A percentile compares a stretch with the other conserved stretches of the same genome.
Conservation (phyloP, 257 asterid species). For the Striga asiatica region DNA sequence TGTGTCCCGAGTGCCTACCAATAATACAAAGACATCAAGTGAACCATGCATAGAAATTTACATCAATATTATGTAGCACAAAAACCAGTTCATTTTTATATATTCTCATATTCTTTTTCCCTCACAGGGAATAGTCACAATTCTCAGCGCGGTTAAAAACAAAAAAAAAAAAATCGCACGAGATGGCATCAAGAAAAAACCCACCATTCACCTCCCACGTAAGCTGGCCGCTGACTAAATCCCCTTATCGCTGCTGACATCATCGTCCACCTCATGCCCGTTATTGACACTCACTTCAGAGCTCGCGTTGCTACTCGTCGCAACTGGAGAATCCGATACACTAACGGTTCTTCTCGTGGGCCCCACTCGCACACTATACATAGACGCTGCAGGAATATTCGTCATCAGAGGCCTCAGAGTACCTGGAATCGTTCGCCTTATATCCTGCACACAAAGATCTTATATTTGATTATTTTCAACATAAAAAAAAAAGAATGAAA, state of each 20-base stretch:
- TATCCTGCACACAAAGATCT: constrained; percentile 88
- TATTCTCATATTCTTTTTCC: too few species aligned
- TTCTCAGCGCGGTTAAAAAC: too few species aligned
- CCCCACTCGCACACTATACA: constrained; percentile 93
- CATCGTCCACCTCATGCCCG: constrained; percentile 58
- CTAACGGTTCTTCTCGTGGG: constrained; percentile 49
- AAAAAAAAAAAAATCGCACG: too few species aligned
- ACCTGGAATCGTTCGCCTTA: constrained; percentile 74
- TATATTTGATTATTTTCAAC: too few species aligned
- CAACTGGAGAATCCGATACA: constrained; percentile 84
- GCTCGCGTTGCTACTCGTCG: constrained; percentile 92
- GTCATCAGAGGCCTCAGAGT: constrained; percentile 76
- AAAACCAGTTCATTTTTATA: too few species aligned
- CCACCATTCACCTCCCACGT: constrained; percentile 76
- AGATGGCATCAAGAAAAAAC: too few species aligned
- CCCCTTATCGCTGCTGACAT: constrained; percentile 55
- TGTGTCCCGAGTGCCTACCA: too few species aligned
- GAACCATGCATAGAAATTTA: too few species aligned
- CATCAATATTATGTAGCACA: too few species aligned
- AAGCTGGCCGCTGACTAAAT: constrained; percentile 53
- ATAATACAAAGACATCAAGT: too few species aligned
- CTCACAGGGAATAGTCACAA: too few species aligned
- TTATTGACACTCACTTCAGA: constrained; percentile 82
- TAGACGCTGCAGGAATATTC: constrained; percentile 82
- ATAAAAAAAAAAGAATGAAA: too few species aligned